Base-by-base conservation (phyloP, 176 grass and related monocot species). In the Oryza longistaminata region DNA sequence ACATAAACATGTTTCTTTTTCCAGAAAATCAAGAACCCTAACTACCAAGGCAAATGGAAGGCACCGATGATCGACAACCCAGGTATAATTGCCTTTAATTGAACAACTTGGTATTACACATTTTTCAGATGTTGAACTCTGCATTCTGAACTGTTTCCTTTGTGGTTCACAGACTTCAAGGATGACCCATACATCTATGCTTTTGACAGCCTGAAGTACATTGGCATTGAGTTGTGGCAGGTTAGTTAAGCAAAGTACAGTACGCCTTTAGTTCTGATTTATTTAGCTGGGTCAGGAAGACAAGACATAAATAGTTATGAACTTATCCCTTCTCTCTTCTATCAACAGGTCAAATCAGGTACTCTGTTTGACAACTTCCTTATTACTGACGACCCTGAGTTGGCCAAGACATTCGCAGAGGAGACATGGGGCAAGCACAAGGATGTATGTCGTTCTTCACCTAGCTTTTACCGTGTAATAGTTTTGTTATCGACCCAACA, bases 201-300 rank as follows among this genome's bases (percentile, higher is more conserved):
- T 83, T 99, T 92, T 22, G 74, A 92, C 60, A 90, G 77, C 66
- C 79, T 99, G 77, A 99, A 88, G 77, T 94, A 99, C 81, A 88
- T 99, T 78, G 96, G 93, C 75, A 96, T 99, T 92, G 96, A 99
- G 83, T 83, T 99, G 81, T 93, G 95, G 92, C 95, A 97, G 94
- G 94, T 94, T 71, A 31, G 29, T 31, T 31, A 31, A 31, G 29
- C 29, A 31, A 31, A 31, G 29, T 31, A 31, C 29, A 31, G 29
- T 31, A 31, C 29, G 29, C 29, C 29, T 31, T 31, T 31, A 31
- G 29, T 31, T 31, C 29, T 31, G 29, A 31, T 31, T 31, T 31
- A 31, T 31, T 76, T 9, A 22, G 4, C 31, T 6, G 77, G 11
- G 19, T 65, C 64, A 65, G 8, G 35, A 60, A n/a, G 9, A 58